Evolutionary conservation across 1,139 yeast genomes (phyloP), one percentile per base, ranked within the genome.

Genomic region (Casaregolazyma suthepensis): DNA sequence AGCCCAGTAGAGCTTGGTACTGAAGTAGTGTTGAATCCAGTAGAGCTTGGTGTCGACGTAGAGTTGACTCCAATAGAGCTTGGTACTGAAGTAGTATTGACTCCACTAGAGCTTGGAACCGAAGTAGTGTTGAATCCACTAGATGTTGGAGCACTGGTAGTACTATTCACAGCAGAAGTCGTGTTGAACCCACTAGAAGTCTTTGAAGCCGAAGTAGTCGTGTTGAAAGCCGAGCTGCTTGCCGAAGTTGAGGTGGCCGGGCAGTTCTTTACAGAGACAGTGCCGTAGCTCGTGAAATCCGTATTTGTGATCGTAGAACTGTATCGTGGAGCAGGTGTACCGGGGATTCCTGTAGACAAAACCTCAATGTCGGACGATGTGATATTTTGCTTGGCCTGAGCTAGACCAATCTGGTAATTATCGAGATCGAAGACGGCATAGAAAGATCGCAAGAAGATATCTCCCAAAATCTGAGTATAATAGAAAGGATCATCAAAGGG

Each of bases 361-460:
- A 35, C 17, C 13, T 35, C 17, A 6, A 35, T 35, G 13, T 35
- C 17, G 15, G 15, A 13, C 13, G 17, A 2, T 7, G 40, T 12
- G 13, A 35, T 17, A n/a, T 13, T 6, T 13, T 35, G 17, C 17
- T 35, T 35, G 17, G 68, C 66, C 37, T 51, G 43, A 4, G 66
- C 68, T 19, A 65, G 49, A 3, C 62, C 68, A 22, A 64, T 59
- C 51, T 63, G 63, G 35, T 60, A 56, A 46, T 57, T 46, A 13
- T 51, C 61, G 40, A 56, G 26, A 49, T 65, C 68, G 50, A 63
- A 65, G 7, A 63, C 67, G 17, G 63, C 59, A 46, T 65, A 65
- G 46, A 65, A 57, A 23, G 59, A 59, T 29, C 67, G 54, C 50
- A 65, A 52, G 49, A 65, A 62, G 13, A 61, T 62, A 44, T 65